Conservation (phyloP, 2,329 filamentous ascomycete genomes). For the Colletotrichum sp. region DNA sequence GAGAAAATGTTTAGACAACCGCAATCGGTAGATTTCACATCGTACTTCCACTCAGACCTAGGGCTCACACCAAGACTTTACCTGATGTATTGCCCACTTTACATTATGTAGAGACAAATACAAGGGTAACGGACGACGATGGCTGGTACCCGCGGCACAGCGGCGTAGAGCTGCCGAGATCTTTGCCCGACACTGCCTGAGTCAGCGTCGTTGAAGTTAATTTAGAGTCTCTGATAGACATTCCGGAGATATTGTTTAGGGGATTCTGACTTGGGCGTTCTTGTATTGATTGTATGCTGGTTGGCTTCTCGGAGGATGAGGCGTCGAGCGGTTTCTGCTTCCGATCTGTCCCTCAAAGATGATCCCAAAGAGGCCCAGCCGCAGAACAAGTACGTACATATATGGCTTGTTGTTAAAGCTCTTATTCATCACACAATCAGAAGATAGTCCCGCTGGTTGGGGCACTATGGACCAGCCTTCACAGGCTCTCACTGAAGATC, state of each 20-base stretch:
- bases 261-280: background rate
- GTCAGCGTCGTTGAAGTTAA: background rate
- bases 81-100: background rate
- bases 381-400: background rate
- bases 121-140: background rate
- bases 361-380: background rate
- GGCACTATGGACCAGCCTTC: background rate
- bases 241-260: background rate
- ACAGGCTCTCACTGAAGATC: background rate
- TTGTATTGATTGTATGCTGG: background rate
- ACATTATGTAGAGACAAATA: background rate
- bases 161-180: rapidly evolving
- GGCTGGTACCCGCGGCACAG: background rate
- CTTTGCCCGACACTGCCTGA: background rate
- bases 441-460: background rate
- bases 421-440: background rate
- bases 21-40: background rate
- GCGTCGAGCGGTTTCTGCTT: background rate
- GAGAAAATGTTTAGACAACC: background rate
- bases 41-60: background rate
- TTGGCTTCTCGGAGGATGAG: background rate
- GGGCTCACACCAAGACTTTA: background rate
- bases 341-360: background rate
- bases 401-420: background rate
- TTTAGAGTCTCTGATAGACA: background rate